Evolutionary conservation across 164 flowering plant species (phyloP), one percentile per base, ranked within the genome.

Genomic region (Magnolia changhungtana): DNA sequence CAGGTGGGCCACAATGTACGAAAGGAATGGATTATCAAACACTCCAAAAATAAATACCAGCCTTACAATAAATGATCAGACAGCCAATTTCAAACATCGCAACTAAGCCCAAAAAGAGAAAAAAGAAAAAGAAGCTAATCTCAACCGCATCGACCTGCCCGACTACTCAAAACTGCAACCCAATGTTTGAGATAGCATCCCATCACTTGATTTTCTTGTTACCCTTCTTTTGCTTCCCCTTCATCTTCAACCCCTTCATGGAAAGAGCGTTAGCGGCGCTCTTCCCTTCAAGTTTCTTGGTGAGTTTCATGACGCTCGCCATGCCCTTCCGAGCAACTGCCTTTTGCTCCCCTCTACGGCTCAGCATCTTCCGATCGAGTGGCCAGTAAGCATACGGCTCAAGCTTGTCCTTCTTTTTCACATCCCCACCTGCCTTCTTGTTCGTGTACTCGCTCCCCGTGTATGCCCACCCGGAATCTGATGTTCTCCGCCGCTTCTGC

Each of bases 341-440:
- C 65, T 90, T 83, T 37, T 94, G 97, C 83, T 94, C 94, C n/a
- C 92, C 90, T 66, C 98, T 88, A 58, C 92, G 91, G 78, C 97
- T 96, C 87, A 96, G 79, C 99, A 96, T 91, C 80, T 95, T 94
- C n/a, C 95, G 86, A 77, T 96, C 99, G 13, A 96, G 94, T 2
- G 99, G 98, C 99, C 99, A 96, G 72, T 94, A 96, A 0, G 99
- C 99, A 81, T 91, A 94, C 50, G 99, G 98, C 81, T 96, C 99
- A 68, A 96, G 95, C 84, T 93, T 96, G 69, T 85, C 96, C 84
- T 94, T 96, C 86, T 82, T 93, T 84, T 87, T 94, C 81, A 96
- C 80, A 80, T 96, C 98, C 24, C 99, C 99, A 77, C 89, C 79
- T 10, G 97, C 99, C 84, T 92, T 96, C 82, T 90, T 96, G 84